Evolutionary conservation across 192 early-diverging fungal genomes (phyloP), one percentile per base, ranked within the genome.

Genomic region (Fimicolochytrium jonesii): DNA sequence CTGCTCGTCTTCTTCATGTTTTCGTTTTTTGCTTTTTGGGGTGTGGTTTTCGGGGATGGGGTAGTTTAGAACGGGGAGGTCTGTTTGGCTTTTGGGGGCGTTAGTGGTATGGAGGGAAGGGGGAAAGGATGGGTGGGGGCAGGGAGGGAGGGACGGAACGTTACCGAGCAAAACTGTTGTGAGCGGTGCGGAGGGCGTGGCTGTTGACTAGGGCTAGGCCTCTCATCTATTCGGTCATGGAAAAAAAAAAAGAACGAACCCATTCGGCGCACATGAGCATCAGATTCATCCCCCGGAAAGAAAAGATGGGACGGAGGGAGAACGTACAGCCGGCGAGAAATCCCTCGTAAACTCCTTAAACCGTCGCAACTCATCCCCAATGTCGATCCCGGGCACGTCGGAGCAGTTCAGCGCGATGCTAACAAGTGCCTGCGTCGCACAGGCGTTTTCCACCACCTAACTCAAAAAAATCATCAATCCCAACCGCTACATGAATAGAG

Each of bases 101-200:
- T 55, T 13, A 55, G 13, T 6, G 0, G 5, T 34, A 13, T 11
- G 53, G 35, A 15, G 13, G 17, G 0, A 11, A 36, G 0, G 0
- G 15, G 53, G n/a, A 15, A 11, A n/a, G 41, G 26, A 32, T 51
- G 41, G 15, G 30, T n/a, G n/a, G n/a, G n/a, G n/a, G n/a, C n/a
- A n/a, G n/a, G n/a, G n/a, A n/a, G n/a, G n/a, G n/a, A n/a, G n/a
- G n/a, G n/a, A n/a, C n/a, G n/a, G n/a, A n/a, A n/a, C n/a, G n/a
- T n/a, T n/a, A n/a, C n/a, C n/a, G n/a, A n/a, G n/a, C n/a, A n/a
- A 69, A 69, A 22, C 51, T 56, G 51, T 69, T 69, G 53, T 69
- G 67, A 3, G 67, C 59, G 17, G 42, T 62, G 11, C 67, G 49
- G 29, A 69, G 35, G 10, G 18, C 18, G 15, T 61, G 60, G 6